Evolutionary conservation across 148 eudicot genomes (phyloP).

Genomic region (Rhododendron ferrugineum): DNA sequence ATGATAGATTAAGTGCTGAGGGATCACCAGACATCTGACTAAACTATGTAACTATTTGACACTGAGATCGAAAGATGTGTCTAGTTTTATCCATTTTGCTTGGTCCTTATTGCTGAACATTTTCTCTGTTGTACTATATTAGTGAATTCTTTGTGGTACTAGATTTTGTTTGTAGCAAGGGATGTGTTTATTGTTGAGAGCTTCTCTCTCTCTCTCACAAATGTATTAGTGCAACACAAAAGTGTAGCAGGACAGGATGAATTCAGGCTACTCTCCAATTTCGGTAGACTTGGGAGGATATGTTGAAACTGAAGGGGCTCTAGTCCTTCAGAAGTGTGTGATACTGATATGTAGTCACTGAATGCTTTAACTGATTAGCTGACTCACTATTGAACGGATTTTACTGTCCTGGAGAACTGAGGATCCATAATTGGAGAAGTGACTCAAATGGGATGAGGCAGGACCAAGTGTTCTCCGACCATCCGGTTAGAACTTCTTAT

Average conservation of each 20-base stretch:
- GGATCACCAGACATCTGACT: neutral
- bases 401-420: neutral
- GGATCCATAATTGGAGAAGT: neutral
- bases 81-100: neutral
- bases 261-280: neutral
- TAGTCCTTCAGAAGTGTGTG: neutral
- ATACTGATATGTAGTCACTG: neutral
- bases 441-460: neutral
- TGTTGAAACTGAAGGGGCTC: neutral
- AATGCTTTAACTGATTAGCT: neutral
- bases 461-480: neutral
- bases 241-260: neutral
- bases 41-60: neutral
- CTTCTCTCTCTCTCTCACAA: neutral
- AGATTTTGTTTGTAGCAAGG: neutral
- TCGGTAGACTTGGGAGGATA: neutral
- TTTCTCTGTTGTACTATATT: neutral
- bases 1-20: conserved; percentile 41
- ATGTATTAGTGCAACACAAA: neutral
- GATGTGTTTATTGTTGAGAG: neutral
- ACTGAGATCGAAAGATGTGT: neutral
- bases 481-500: neutral
- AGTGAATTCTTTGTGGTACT: neutral
- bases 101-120: neutral
- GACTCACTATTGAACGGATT: neutral